Base-by-base conservation (phyloP, 108 stramenopile species). In the Cylindrotheca fusiformis region DNA sequence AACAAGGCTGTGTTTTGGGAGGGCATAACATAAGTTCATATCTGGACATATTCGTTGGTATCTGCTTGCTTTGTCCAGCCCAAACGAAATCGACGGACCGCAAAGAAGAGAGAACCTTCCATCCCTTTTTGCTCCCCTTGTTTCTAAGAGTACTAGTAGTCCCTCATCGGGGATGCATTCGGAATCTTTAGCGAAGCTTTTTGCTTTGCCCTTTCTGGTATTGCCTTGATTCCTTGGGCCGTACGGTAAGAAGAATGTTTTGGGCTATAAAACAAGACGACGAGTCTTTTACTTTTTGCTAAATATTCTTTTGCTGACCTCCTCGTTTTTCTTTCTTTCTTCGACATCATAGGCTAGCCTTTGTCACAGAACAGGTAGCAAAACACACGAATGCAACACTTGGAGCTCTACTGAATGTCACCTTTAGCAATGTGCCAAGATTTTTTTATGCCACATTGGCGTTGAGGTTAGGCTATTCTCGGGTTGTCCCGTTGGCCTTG, bases 371-470 rank as follows among this genome's bases (percentile, higher is more conserved):
- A 77, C 92, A 96, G 77, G 91, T 95, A 21, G 93, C 93, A 20
- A 71, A 72, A 31, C 96, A 96, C 60, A 96, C 96, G 54, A 95
- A 87, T 52, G 92, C 88, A 45, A 95, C 93, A 18, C 84, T 96
- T 25, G 96, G 93, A 47, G 96, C 93, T n/a, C 63, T 96, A 28
- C 70, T 96, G 22, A 96, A 96, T 76, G 96, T 91, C 10, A 91
- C 96, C 1, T 96, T 96, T 80, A 93, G 96, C 12, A 96, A 96
- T 76, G 93, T 92, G 26, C 90, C 93, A 4, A 93, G 95, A 78
- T 52, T 96, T 17, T 62, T 96, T 19, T 92, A 95, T 63, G 87
- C 90, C 1, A 77, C 78, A n/a, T 84, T 88, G 0, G 96, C 96
- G 27, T 74, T 96, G 28, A 74, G 81, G 19, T 75, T 83, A 33